Base-by-base conservation (phyloP, 495 filamentous ascomycete genomes). In the Alectoria sarmentosa region DNA sequence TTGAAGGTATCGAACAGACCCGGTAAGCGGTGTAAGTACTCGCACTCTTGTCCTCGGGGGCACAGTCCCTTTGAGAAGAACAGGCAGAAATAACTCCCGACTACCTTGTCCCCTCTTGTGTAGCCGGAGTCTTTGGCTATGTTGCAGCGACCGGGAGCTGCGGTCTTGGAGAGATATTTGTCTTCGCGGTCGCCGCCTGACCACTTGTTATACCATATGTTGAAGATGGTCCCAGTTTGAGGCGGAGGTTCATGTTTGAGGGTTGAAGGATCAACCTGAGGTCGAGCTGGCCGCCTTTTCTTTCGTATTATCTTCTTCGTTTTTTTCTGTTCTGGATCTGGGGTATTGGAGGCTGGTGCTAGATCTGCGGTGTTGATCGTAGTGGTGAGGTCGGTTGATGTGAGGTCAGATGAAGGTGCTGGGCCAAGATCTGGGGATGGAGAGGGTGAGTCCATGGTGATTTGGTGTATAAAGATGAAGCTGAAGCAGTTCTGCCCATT, bases 181-280 rank as follows among this genome's bases (percentile, higher is more conserved):
- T 96, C 92, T 69, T 96, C 93, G 49, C 92, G 86, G 74, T 98
- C 92, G 64, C 95, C 93, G 59, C 93, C 94, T 9, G 84, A 85
- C 91, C 91, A 96, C 75, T 96, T 96, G 77, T 94, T 95, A 74
- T 96, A 93, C 89, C 90, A 96, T 66, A 93, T 90, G 69, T 96
- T 97, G 81, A 93, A 98, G 60, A 90, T 87, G 0, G 89, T 92
- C 48, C 94, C 94, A 0, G 93, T 96, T 69, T 96, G 92, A 4
- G 89, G 88, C 2, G 93, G 90, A 2, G 87, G 88, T 65, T 95
- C 89, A 58, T 85, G 85, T 72, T 85, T 88, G 72, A 95, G 80
- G n/a, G 85, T 84, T 11, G 86, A 82, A 2, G 93, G 85, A 70
- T 98, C 95, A 65, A 96, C 86, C 76, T 97, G 86, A 0, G 84